A percentile compares a stretch with the other conserved stretches of the same genome.
phyloP scores from a whole-genome alignment of 306 rosid species.

The Chamaecrista fasciculata region DNA sequence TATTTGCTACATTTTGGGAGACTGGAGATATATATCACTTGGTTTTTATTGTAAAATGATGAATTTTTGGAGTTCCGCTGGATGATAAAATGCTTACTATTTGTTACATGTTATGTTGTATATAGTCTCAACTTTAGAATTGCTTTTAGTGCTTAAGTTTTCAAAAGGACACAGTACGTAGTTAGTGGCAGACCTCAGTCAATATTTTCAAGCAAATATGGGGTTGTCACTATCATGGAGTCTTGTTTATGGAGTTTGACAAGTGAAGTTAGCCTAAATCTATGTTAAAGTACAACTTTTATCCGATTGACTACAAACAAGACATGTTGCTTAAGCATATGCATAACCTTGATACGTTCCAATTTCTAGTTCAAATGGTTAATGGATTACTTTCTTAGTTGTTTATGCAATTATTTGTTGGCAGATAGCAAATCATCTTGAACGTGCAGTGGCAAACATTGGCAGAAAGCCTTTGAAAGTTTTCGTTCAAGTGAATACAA shows the following conservation, averaged over 20 bases:
- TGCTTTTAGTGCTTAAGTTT: not conserved
- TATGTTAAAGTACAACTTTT: not conserved
- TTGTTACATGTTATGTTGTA: not conserved
- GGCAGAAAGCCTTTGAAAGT: constrained; percentile 86
- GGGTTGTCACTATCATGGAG: not conserved
- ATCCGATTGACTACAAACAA: not conserved
- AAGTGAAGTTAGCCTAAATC: not conserved
- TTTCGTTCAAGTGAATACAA: constrained; percentile 90
- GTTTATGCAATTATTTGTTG: not conserved
- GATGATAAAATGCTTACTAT: not conserved
- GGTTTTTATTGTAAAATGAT: not conserved
- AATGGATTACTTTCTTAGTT: not conserved
- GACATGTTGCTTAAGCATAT: not conserved
- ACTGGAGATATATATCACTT: not conserved
- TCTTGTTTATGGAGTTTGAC: not conserved
- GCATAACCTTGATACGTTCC: not conserved
- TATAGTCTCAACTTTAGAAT: not conserved
- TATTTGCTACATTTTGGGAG: constrained; percentile 5
- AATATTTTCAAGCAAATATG: not conserved
- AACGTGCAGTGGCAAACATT: constrained; percentile 59
- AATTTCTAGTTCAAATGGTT: not conserved
- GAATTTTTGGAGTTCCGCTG: constrained; percentile 21
- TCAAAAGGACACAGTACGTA: not conserved
- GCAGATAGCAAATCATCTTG: constrained; percentile 82
- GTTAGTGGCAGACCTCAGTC: not conserved